Base-by-base conservation (phyloP, 371 early-diverging fungal species). In the Amoeboaphelidium occidentale region DNA sequence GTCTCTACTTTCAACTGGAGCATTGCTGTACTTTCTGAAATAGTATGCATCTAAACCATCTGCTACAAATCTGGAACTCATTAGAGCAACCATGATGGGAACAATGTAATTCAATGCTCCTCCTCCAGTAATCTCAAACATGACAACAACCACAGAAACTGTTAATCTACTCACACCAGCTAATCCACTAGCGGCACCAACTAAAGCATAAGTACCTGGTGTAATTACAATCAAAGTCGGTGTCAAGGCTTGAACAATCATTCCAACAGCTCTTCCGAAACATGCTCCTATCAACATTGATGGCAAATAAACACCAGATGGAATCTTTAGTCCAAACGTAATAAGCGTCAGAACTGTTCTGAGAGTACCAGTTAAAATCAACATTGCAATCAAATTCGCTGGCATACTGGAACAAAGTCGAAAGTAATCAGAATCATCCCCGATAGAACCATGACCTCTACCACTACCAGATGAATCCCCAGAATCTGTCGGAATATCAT, bases 51-150 rank as follows among this genome's bases (percentile, higher is more conserved):
- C 44, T 4, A 44, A 22, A 22, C 6, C 14, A 23, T 44, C 48
- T 6, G 20, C 41, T 21, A 39, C 23, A 48, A 14, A 48, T 39
- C 32, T 48, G n/a, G 25, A 12, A n/a, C 3, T 13, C 4, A 48
- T n/a, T 32, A 48, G 12, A 14, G 32, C 22, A 3, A 39, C 32
- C 48, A 48, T 48, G 3, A 48, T 39, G 27, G 48, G 48, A 6
- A 48, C 12, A 13, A 39, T 26, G 23, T 24, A 48, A 32, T 6
- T 32, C 39, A 32, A 17, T n/a, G 20, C 20, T 17, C 28, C 25
- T 3, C 25, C 26, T 28, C 26, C 26, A 20, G 48, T 48, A 6
- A 48, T 24, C 23, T 48, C 48, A 48, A 28, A 48, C 48, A 48
- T 48, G 3, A 48, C 32, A 6, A 48, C 48, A 20, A 23, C 48